Percentiles rank a stretch among this genome's conserved stretches.
Conservation (phyloP, 352 stramenopile genomes). For the Pythium folliculosum region DNA sequence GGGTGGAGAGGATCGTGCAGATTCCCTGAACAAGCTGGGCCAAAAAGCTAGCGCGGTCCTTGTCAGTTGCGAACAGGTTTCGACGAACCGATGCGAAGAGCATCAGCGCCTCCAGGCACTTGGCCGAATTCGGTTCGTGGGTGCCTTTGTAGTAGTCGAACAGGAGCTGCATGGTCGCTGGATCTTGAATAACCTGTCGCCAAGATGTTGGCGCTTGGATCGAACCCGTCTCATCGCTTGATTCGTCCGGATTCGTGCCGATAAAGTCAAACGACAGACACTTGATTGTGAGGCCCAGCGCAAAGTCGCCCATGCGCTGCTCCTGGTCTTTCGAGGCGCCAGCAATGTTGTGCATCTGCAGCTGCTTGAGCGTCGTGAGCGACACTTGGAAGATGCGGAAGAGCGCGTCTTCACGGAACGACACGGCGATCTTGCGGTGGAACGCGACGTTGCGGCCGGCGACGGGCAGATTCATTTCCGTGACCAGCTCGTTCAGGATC, state of each 20-base stretch:
- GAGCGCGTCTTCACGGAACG: constrained; percentile 96
- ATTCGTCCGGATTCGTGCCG: constrained; percentile 98
- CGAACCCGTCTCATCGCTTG: constrained; percentile 95
- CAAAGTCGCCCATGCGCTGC: constrained; percentile 92
- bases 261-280: constrained; percentile 99
- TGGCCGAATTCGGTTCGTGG: constrained; percentile 91
- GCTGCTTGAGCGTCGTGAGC: constrained; percentile 95
- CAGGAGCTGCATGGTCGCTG: constrained; percentile 93
- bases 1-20: constrained; percentile 92
- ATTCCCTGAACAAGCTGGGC: constrained; percentile 93
- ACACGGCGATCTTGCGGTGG: constrained; percentile 97
- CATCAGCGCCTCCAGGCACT: constrained; percentile 97
- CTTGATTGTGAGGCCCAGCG: constrained; percentile 91
- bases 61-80: constrained; percentile 97
- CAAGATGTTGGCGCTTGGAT: constrained; percentile 98
- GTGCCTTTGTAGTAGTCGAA: constrained; percentile 97
- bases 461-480: constrained; percentile 97
- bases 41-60: constrained; percentile 94
- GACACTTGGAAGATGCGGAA: constrained; percentile 96
- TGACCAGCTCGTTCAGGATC: constrained; percentile 98
- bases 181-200: constrained; percentile 93
- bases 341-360: constrained; percentile 91
- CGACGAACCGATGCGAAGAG: constrained; percentile 94
- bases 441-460: constrained; percentile 95
- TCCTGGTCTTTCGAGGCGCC: constrained; percentile 87